Percentiles rank a stretch among this genome's conserved stretches.
phyloP scores from a whole-genome alignment of 768 basidiomycete genomes.

The Rhodotorula graminis region DNA sequence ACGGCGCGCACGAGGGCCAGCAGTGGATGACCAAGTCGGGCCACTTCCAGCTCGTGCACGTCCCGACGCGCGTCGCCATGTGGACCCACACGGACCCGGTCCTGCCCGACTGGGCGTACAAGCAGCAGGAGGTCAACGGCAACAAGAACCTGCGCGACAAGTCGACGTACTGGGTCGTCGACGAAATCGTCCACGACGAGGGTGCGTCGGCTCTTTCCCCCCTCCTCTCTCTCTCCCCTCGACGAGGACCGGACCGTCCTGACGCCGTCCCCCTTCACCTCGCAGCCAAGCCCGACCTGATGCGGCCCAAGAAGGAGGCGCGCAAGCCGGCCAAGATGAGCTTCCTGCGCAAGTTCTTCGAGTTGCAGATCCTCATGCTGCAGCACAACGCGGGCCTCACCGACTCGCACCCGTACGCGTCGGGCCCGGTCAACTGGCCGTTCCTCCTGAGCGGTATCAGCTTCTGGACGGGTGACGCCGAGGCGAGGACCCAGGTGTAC shows the following conservation, averaged over 20 bases:
- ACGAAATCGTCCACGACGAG: constrained; percentile 70
- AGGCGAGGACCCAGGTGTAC: constrained; percentile 85
- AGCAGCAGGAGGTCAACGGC: constrained; percentile 96
- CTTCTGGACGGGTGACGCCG: constrained; percentile 86
- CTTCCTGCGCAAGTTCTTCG: constrained; percentile 91
- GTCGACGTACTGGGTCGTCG: constrained; percentile 80
- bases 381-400: constrained; percentile 99
- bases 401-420: constrained; percentile 95
- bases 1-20: constrained; percentile 69
- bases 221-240: no score
- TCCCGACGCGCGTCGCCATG: constrained; percentile 82
- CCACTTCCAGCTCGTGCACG: constrained; percentile 83
- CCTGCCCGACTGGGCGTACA: constrained; percentile 93
- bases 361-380: constrained; percentile 89
- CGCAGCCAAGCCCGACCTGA: constrained; percentile 40
- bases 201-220: constrained; percentile 48
- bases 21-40: constrained; percentile 90
- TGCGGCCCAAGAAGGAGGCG: constrained; percentile 21
- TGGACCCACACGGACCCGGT: constrained; percentile 76
- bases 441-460: constrained; percentile 94
- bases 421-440: constrained; percentile 95
- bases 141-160: constrained; percentile 84
- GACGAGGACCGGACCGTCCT: neutral
- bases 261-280: no score
- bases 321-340: constrained; percentile 64